phyloP scores from a whole-genome alignment of 2,329 filamentous ascomycete genomes.

The Neonectria coccinea region DNA sequence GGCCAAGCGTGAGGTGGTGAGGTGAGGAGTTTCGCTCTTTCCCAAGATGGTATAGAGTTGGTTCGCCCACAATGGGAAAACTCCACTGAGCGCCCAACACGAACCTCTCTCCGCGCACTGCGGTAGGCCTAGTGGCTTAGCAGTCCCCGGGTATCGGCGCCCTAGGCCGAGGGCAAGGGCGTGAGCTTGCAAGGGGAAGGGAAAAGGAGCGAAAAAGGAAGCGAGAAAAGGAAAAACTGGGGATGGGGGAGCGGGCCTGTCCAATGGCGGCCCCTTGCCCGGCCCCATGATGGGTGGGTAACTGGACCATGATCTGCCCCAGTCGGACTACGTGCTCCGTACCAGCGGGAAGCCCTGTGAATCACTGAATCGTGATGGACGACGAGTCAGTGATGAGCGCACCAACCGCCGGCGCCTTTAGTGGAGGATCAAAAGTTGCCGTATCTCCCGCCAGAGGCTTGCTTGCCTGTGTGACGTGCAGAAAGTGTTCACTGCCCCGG shows the following conservation, averaged over 20 bases:
- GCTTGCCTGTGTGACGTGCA: too few species aligned
- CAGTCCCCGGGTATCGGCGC: neutral
- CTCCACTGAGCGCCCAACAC: neutral
- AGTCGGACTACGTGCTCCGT: neutral
- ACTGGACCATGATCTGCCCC: neutral
- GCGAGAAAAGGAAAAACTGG: neutral
- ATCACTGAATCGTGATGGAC: neutral
- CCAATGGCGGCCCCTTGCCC: conserved; percentile 5
- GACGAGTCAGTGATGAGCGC: neutral
- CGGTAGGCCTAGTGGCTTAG: neutral
- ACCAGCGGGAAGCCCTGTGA: neutral
- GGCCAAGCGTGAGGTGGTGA: neutral
- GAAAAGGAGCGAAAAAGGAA: neutral
- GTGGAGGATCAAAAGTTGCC: too few species aligned
- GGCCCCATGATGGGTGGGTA: conserved; percentile 3
- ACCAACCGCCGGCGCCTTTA: neutral
- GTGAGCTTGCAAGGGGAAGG: neutral
- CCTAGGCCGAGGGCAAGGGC: neutral
- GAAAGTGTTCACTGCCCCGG: neutral
- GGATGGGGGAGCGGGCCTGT: neutral
- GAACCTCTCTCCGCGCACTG: neutral
- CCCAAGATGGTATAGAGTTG: conserved; percentile 29
- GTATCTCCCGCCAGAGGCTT: too few species aligned
- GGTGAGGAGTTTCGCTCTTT: conserved; percentile 21
- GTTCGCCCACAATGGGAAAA: conserved; percentile 5